Evolutionary conservation across 1,139 yeast species (phyloP), one percentile per base, ranked within the genome.

Genomic region (Suhomyces chickasaworum): DNA sequence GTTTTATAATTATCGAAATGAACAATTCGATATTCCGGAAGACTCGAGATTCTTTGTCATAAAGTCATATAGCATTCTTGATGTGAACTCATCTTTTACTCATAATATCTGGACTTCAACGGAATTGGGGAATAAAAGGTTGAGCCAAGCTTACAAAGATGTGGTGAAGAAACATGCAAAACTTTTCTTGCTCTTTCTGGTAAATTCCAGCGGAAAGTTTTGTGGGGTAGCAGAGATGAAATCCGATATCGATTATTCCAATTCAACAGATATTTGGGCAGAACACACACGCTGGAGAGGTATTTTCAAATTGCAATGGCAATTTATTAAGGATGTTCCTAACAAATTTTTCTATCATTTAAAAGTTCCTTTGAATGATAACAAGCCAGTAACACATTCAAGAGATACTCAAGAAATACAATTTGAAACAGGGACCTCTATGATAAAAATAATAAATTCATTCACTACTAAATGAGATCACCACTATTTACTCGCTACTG

Each of bases 201-300:
- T 81, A 2, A 81, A 81, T 56, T 74, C 77, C 0, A 78, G 84
- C 22, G 84, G 86, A 0, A 74, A 71, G 51, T 82, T 82, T 55
- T 80, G 85, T 59, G 87, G 86, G 0, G 71, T 81, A n/a, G 83
- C 84, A 2, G 79, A 77, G 55, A 80, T 82, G 85, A 63, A 59
- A 5, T 63, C 70, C 8, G 59, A 61, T 25, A 57, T 80, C 18
- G 73, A 69, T 47, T 71, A 68, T 52, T 56, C 65, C 3, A 56
- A 51, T 27, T 63, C 70, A 22, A 68, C 75, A 30, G 69, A 72
- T 48, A 67, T 79, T 27, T 81, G 85, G 85, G 59, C 62, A 2
- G 81, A 77, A 52, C 63, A 66, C 33, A 60, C 69, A 5, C 71
- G 75, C 45, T 80, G 81, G 78, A 78, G 73, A 37, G 80, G 81